A percentile compares a stretch with the other conserved stretches of the same genome.
These are phyloP conservation scores for Endoconidiophora polonica DNA, from an alignment of 2,329 filamentous ascomycete genomes.

Conservation along the genomic window DNA sequence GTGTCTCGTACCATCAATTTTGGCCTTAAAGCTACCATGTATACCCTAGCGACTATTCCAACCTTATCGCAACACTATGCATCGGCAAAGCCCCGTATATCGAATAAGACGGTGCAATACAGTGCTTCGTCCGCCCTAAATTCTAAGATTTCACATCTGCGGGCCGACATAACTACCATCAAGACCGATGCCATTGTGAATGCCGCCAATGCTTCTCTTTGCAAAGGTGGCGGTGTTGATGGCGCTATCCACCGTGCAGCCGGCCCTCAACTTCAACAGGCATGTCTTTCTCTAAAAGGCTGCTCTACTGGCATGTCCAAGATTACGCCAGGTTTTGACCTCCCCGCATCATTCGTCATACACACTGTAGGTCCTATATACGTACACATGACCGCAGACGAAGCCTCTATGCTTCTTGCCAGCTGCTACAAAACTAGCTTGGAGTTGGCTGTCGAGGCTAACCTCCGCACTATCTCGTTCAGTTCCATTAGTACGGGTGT, in stretches of 20 bases:
- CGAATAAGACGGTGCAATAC: no score
- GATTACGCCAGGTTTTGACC: constrained; percentile 59
- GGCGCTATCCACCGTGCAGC: constrained; percentile 76
- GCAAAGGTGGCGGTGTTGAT: constrained; percentile 82
- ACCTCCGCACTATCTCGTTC: constrained; percentile 61
- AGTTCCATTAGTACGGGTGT: constrained; percentile 73
- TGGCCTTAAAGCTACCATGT: no score
- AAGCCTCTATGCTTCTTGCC: constrained; percentile 31
- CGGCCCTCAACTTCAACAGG: constrained; percentile 41
- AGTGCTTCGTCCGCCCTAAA: constrained; percentile 26
- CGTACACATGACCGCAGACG: constrained; percentile 22
- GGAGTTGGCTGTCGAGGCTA: constrained; percentile 50
- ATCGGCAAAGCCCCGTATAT: no score
- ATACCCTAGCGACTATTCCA: no score
- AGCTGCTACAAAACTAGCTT: constrained; percentile 57
- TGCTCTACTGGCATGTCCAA: constrained; percentile 67
- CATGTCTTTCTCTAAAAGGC: constrained; percentile 29
- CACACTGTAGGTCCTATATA: constrained; percentile 85
- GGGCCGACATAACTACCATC: constrained; percentile 68
- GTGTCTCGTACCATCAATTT: no score
- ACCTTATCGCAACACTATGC: no score
- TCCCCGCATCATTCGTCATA: constrained; percentile 67
- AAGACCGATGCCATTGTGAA: constrained; percentile 76
- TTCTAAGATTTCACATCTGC: constrained; percentile 50
- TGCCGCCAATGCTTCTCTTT: constrained; percentile 63